phyloP scores from a whole-genome alignment of 805 yeast species.

The Hagleromyces aurorensis region DNA sequence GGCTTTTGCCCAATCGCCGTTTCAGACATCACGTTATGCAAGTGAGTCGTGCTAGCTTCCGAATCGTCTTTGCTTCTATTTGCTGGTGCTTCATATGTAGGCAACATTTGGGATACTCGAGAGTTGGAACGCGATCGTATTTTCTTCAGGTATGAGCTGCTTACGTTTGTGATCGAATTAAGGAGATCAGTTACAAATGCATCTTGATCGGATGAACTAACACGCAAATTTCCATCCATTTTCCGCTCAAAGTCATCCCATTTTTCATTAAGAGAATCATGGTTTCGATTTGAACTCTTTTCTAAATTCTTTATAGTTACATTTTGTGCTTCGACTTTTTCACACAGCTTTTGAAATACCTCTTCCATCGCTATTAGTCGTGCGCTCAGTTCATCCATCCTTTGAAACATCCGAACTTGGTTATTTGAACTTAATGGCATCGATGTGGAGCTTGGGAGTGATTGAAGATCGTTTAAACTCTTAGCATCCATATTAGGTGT shows the following conservation, averaged over 20 bases:
- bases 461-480: too few species aligned
- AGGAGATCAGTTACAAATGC: slow-evolving; percentile 23
- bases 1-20: too few species aligned
- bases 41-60: slow-evolving; percentile 2
- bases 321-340: slow-evolving; percentile 20
- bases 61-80: slow-evolving; percentile 1
- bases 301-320: slow-evolving; percentile 10
- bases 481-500: too few species aligned
- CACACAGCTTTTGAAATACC: slow-evolving; percentile 21
- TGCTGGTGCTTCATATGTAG: slow-evolving; percentile 1
- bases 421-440: too few species aligned
- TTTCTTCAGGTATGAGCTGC: slow-evolving; percentile 21
- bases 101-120: slow-evolving; percentile 1
- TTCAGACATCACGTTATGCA: too few species aligned
- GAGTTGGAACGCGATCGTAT: slow-evolving; percentile 8
- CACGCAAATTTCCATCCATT: too few species aligned
- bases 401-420: slow-evolving; percentile 26
- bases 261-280: slow-evolving; percentile 1
- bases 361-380: slow-evolving; percentile 28
- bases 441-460: too few species aligned
- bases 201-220: slow-evolving; percentile 11
- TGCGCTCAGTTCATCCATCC: slow-evolving; percentile 29
- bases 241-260: too few species aligned
- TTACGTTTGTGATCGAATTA: slow-evolving; percentile 26
- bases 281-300: slow-evolving; percentile 2